A percentile compares a stretch with the other conserved stretches of the same genome.
Conservation (phyloP, 768 basidiomycete species). For the Amanita rimosa region DNA sequence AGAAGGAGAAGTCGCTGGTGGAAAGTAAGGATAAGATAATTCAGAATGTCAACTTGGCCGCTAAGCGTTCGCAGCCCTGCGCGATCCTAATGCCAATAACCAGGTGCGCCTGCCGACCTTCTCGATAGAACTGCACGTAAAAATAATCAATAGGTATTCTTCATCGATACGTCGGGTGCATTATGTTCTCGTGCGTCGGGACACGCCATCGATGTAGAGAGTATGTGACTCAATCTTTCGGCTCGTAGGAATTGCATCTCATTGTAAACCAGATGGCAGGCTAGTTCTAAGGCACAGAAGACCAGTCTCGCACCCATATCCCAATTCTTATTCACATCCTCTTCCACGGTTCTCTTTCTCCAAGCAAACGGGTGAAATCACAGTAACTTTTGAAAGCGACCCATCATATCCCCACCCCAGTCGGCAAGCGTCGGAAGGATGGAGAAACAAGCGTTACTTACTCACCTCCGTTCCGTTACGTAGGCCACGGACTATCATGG, state of each 20-base stretch:
- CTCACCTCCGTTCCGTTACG: conserved; percentile 56
- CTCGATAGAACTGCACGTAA: neutral
- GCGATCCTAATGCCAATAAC: conserved; percentile 61
- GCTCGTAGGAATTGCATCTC: neutral
- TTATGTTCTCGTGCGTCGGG: conserved; percentile 72
- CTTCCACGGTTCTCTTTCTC: conserved; percentile 61
- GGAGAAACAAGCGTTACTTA: conserved; percentile 51
- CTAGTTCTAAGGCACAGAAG: conserved; percentile 70
- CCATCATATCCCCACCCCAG: conserved; percentile 44
- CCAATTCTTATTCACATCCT: conserved; percentile 68
- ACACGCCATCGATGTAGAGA: conserved; percentile 74
- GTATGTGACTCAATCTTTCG: conserved; percentile 17
- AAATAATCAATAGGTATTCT: conserved; percentile 53
- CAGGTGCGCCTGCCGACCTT: conserved; percentile 33
- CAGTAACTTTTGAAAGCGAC: conserved; percentile 47
- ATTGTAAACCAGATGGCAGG: conserved; percentile 34
- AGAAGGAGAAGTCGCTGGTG: conserved; percentile 67
- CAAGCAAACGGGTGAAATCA: conserved; percentile 42
- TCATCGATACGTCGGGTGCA: conserved; percentile 67
- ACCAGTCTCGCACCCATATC: conserved; percentile 67
- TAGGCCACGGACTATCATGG: conserved; percentile 57
- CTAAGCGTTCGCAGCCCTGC: conserved; percentile 34
- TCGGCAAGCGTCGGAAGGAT: conserved; percentile 26
- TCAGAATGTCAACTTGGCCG: neutral
- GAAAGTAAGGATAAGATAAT: conserved; percentile 41